Percentiles rank a stretch among this genome's conserved stretches.
phyloP scores from a whole-genome alignment of 805 yeast species.

The Clavispora fructus region DNA sequence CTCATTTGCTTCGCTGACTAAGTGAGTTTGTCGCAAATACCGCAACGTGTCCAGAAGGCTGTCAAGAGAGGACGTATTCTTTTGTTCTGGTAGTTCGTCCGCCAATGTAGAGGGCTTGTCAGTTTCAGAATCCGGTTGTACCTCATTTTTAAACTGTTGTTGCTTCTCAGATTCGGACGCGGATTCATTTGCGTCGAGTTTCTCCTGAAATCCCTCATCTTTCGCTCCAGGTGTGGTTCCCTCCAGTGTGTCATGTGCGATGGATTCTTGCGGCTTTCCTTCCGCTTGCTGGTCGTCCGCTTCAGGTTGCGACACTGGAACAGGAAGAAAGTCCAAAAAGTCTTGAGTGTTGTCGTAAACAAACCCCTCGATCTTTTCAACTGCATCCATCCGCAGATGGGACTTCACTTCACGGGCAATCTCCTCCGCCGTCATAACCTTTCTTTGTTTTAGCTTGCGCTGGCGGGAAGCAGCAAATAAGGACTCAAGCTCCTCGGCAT shows the following conservation, averaged over 20 bases:
- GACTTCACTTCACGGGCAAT: slow-evolving; percentile 35
- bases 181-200: no score
- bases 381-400: slow-evolving; percentile 14
- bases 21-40: slow-evolving; percentile 6
- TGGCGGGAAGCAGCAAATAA: slow-evolving; percentile 24
- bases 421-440: slow-evolving; percentile 24
- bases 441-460: slow-evolving; percentile 25
- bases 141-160: neutral
- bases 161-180: neutral
- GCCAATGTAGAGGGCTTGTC: no score
- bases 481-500: slow-evolving; percentile 30
- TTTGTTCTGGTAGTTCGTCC: neutral
- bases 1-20: neutral
- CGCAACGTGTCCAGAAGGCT: slow-evolving; percentile 12
- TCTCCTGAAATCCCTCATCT: no score
- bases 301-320: neutral
- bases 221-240: no score
- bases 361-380: slow-evolving; percentile 12
- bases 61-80: slow-evolving; percentile 1
- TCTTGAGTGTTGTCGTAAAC: slow-evolving; percentile 37
- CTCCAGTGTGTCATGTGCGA: neutral
- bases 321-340: slow-evolving; percentile 24
- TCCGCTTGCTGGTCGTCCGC: neutral
- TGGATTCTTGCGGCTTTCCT: neutral
- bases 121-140: no score